A percentile compares a stretch with the other conserved stretches of the same genome.
Evolutionary conservation across 2,329 filamentous ascomycete species (phyloP).

Genomic region (Allantophomopsis lycopodina): DNA sequence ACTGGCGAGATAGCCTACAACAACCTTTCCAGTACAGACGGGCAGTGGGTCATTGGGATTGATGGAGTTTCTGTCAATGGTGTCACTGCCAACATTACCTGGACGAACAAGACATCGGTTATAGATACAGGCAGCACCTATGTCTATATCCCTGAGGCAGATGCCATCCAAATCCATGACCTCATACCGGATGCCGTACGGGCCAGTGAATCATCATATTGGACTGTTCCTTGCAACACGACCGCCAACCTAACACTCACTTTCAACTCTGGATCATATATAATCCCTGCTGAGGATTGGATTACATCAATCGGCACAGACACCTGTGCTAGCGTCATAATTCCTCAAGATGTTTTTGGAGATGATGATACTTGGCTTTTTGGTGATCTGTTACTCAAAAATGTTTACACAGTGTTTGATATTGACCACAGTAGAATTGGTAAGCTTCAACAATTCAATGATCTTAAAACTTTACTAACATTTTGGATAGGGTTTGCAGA

Average conservation of each 20-base stretch:
- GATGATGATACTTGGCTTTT: slow-evolving; percentile 55
- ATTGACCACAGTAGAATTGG: slow-evolving; percentile 53
- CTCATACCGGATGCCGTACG: slow-evolving; percentile 43
- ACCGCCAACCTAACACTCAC: slow-evolving; percentile 44
- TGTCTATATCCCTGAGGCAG: slow-evolving; percentile 54
- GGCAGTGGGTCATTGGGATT: slow-evolving; percentile 62
- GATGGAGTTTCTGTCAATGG: slow-evolving; percentile 52
- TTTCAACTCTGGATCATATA: slow-evolving; percentile 55
- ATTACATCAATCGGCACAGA: slow-evolving; percentile 30
- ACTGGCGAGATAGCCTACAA: slow-evolving; percentile 57
- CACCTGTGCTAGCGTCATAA: slow-evolving; percentile 56
- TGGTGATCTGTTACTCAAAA: slow-evolving; percentile 78
- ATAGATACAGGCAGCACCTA: slow-evolving; percentile 79
- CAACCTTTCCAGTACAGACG: slow-evolving; percentile 30
- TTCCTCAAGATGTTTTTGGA: slow-evolving; percentile 54
- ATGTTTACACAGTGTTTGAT: slow-evolving; percentile 80
- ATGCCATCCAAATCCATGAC: slow-evolving; percentile 55
- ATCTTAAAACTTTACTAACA: neutral
- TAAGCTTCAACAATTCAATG: slow-evolving; percentile 17
- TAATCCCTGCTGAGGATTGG: slow-evolving; percentile 60
- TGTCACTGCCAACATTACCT: slow-evolving; percentile 34
- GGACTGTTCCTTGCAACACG: slow-evolving; percentile 60
- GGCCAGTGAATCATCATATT: slow-evolving; percentile 45
- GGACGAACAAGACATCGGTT: slow-evolving; percentile 42
- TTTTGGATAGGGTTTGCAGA: slow-evolving; percentile 9